A percentile compares a stretch with the other conserved stretches of the same genome.
Conservation (phyloP, 2,329 filamentous ascomycete genomes). For the Penicillium olsonii region DNA sequence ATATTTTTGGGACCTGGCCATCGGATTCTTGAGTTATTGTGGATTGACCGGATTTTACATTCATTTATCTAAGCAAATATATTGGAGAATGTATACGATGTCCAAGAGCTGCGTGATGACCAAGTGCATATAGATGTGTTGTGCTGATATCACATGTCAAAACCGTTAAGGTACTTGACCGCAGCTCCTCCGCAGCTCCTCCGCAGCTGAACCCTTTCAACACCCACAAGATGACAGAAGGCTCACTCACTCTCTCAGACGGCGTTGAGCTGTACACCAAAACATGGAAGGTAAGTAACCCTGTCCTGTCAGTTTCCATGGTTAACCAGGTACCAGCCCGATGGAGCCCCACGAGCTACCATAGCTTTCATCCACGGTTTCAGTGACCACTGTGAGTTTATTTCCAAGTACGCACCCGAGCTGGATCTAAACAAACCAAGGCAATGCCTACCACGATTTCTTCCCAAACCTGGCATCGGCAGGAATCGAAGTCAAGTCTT, state of each 20-base stretch:
- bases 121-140: background rate
- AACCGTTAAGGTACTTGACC: background rate
- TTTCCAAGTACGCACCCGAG: background rate
- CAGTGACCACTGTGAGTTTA: conserved; percentile 68
- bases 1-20: background rate
- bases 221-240: conserved; percentile 44
- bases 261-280: conserved; percentile 61
- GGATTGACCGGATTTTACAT: no score
- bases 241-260: conserved; percentile 54
- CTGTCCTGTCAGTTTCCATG: background rate
- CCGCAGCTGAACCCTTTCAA: background rate
- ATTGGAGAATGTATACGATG: no score
- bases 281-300: conserved; percentile 55
- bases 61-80: no score
- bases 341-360: conserved; percentile 59
- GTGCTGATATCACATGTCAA: background rate
- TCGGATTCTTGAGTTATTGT: conserved; percentile 4
- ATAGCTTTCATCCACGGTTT: conserved; percentile 86
- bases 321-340: conserved; percentile 5
- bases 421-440: conserved; percentile 28
- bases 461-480: conserved; percentile 69
- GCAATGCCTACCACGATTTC: conserved; percentile 73
- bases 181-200: background rate
- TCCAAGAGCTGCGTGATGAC: background rate
- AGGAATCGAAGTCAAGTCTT: conserved; percentile 74